Percentiles rank a stretch among this genome's conserved stretches.
Evolutionary conservation across 805 yeast genomes (phyloP).

Genomic region (Yamadazyma paraphyllophila): DNA sequence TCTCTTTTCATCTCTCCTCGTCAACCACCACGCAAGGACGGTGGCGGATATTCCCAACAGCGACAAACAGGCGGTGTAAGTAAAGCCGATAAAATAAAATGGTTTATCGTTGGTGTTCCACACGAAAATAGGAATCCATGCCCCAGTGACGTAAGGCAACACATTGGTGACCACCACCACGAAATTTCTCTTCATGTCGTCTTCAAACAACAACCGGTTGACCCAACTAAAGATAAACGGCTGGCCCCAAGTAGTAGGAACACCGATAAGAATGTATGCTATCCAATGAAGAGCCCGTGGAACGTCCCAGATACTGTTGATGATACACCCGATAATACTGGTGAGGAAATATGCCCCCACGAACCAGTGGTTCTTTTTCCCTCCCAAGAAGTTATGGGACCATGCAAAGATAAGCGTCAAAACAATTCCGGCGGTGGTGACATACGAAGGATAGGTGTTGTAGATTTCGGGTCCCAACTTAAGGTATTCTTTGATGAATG

Average conservation of each 20-base stretch:
- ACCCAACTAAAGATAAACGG: constrained; percentile 59
- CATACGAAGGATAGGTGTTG: constrained; percentile 31
- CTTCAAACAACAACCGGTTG: constrained; percentile 42
- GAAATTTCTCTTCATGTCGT: constrained; percentile 42
- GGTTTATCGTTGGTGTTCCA: constrained; percentile 39
- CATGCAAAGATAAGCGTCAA: constrained; percentile 24
- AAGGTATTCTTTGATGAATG: constrained; percentile 34
- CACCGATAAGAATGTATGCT: constrained; percentile 45
- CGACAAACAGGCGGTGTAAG: constrained; percentile 32
- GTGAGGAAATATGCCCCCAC: constrained; percentile 37
- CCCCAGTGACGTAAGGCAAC: constrained; percentile 38
- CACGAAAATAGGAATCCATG: constrained; percentile 39
- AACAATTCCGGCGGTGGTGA: constrained; percentile 27
- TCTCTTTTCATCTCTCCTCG: constrained; percentile 25
- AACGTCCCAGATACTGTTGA: constrained; percentile 48
- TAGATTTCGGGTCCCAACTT: constrained; percentile 26
- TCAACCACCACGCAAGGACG: constrained; percentile 22
- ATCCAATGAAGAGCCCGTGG: constrained; percentile 50
- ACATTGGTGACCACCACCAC: constrained; percentile 38
- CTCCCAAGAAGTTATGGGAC: constrained; percentile 31
- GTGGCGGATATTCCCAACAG: constrained; percentile 31
- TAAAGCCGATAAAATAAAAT: constrained; percentile 29
- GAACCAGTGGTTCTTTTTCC: constrained; percentile 34
- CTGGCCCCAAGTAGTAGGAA: constrained; percentile 54
- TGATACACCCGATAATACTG: constrained; percentile 40